Base-by-base conservation (phyloP, 1,284 basidiomycete genomes). In the Spongispora temasekensis region DNA sequence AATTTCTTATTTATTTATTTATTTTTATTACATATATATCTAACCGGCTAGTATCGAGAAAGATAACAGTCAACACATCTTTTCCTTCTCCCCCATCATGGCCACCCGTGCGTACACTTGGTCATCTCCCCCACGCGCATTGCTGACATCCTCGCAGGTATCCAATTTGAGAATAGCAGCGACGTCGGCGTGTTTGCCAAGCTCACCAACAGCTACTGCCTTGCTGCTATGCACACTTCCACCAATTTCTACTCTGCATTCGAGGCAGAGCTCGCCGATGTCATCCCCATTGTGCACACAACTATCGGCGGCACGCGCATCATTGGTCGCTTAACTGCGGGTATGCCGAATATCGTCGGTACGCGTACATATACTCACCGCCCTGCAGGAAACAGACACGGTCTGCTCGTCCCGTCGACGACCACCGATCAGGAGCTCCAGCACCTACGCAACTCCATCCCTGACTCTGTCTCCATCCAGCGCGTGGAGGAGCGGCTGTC, bases 371-470 rank as follows among this genome's bases (percentile, higher is more conserved):
- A n/a, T n/a, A n/a, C n/a, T n/a, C n/a, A n/a, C n/a, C n/a, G n/a
- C n/a, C n/a, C 51, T n/a, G 35, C 69, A 90, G 93, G 93, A 64
- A 97, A 98, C 80, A 86, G 94, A 67, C 95, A 99, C 76, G 97
- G 97, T 61, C 86, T 99, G 37, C 91, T 99, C 62, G 95, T 99
- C 17, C 97, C 97, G 4, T 89, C 91, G 56, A 92, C 95, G 55
- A 97, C 97, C 53, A 97, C 96, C 57, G 97, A 99, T 76, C 97
- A 98, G 76, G 97, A 99, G 77, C 86, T 99, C 8, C 97, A 99
- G 77, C 97, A 99, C 76, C 84, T 99, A 61, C 89, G 97, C 55
- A 99, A 99, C 76, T 88, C 95, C n/a, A 83, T 99, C 27, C 97
- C 97, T 1, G 95, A 98, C 64, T 70, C 85, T 13, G 91, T 99